These are phyloP conservation scores for Didymella keratinophila DNA, from an alignment of 2,329 filamentous ascomycete species.

Conservation along the genomic window DNA sequence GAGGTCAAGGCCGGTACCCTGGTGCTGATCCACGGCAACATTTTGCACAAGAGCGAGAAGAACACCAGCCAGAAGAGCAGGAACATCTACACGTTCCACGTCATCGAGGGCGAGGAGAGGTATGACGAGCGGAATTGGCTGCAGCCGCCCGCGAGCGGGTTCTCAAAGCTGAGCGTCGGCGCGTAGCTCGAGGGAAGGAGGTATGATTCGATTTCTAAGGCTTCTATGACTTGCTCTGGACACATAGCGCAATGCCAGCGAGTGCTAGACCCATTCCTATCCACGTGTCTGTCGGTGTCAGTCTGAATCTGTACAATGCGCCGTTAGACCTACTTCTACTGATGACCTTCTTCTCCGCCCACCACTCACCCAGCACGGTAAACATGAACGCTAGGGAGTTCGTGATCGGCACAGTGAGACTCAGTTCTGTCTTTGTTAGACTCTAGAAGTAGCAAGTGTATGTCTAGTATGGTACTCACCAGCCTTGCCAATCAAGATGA, in stretches of 20 bases:
- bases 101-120: slow-evolving; percentile 80
- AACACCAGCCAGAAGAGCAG: slow-evolving; percentile 86
- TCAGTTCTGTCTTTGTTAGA: slow-evolving; percentile 71
- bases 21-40: slow-evolving; percentile 93
- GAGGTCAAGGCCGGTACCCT: slow-evolving; percentile 91
- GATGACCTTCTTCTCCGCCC: slow-evolving; percentile 90
- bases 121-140: slow-evolving; percentile 95
- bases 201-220: neutral
- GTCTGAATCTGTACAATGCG: neutral
- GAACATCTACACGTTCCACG: slow-evolving; percentile 97
- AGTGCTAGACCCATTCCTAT: slow-evolving; percentile 82
- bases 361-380: slow-evolving; percentile 94
- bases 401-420: slow-evolving; percentile 91
- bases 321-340: slow-evolving; percentile 69
- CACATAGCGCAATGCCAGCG: slow-evolving; percentile 82
- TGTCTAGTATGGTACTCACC: slow-evolving; percentile 63
- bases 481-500: slow-evolving; percentile 88
- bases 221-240: slow-evolving; percentile 62
- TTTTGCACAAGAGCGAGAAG: slow-evolving; percentile 94
- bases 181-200: slow-evolving; percentile 6
- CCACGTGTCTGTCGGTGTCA: slow-evolving; percentile 71
- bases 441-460: too few relatives aligned
- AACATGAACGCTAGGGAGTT: slow-evolving; percentile 97
- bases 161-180: slow-evolving; percentile 69
- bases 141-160: slow-evolving; percentile 81